Evolutionary conservation across 257 asterid species (phyloP).

Genomic region (Cordia subcordata): DNA sequence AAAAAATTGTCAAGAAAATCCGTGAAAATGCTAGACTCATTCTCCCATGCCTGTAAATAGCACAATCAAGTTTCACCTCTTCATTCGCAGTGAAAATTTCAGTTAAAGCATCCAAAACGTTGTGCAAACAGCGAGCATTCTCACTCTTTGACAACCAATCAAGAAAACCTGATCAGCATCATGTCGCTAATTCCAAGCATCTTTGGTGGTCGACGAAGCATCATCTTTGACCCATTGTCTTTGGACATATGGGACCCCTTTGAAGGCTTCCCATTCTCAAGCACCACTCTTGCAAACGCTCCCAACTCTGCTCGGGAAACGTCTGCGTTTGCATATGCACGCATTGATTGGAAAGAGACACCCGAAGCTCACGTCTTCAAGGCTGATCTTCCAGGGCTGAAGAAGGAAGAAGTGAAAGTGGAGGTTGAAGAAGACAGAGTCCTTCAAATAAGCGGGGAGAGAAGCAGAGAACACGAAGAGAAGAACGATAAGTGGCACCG

Average conservation of each 20-base stretch:
- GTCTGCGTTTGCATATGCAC: slow-evolving; percentile 11
- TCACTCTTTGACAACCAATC: no score
- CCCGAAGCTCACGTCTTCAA: slow-evolving; percentile 23
- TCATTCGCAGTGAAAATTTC: no score
- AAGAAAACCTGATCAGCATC: no score
- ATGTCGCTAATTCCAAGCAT: slow-evolving; percentile 22
- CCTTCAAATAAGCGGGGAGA: slow-evolving; percentile 23
- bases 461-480: slow-evolving; percentile 26
- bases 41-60: no score
- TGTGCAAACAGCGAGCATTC: no score
- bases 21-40: no score
- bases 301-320: slow-evolving; percentile 1
- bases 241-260: slow-evolving; percentile 14
- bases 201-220: slow-evolving; percentile 17
- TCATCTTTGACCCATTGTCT: slow-evolving; percentile 17
- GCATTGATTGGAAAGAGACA: slow-evolving; percentile 30
- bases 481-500: slow-evolving; percentile 26
- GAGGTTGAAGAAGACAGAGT: slow-evolving; percentile 22
- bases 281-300: neutral
- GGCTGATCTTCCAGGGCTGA: slow-evolving; percentile 24
- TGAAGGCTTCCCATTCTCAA: slow-evolving; percentile 2
- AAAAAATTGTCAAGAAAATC: no score
- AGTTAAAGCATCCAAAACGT: no score
- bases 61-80: no score
- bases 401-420: slow-evolving; percentile 24